phyloP scores from a whole-genome alignment of 108 stramenopile species.

The Nannochloropsis gaditana region DNA sequence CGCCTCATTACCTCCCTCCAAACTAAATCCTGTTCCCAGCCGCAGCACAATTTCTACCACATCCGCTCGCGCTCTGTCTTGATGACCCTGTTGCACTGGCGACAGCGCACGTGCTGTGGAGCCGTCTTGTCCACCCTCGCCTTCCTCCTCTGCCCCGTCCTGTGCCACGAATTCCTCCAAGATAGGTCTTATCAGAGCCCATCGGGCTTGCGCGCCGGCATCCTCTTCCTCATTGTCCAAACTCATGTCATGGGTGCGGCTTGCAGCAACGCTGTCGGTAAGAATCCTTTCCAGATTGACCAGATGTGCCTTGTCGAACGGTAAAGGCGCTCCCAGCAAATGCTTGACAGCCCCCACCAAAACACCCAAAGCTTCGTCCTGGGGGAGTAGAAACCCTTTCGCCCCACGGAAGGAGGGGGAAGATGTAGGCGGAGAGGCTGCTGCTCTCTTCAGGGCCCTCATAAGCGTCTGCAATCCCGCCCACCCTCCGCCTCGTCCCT shows the following conservation, averaged over 20 bases:
- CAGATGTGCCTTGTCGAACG: neutral
- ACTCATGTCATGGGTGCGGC: neutral
- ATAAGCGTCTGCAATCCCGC: neutral
- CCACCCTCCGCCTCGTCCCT: neutral
- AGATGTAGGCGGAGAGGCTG: neutral
- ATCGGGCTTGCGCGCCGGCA: neutral
- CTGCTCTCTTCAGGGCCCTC: neutral
- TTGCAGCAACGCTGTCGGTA: neutral
- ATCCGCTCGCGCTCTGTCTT: neutral
- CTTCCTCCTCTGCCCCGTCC: neutral
- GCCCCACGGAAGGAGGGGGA: neutral
- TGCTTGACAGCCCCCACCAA: neutral
- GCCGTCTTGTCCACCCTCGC: neutral
- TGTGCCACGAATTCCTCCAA: constrained; percentile 3
- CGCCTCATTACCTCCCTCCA: neutral
- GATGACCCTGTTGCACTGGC: neutral
- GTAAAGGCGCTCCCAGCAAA: neutral
- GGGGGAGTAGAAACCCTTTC: neutral
- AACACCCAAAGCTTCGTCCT: neutral
- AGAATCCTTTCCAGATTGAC: neutral
- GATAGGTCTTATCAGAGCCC: neutral
- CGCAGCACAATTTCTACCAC: neutral
- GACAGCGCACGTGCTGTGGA: neutral
- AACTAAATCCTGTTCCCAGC: neutral
- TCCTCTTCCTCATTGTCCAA: neutral